Conservation (phyloP, 2,329 filamentous ascomycete species). For the Eutypella sp. region DNA sequence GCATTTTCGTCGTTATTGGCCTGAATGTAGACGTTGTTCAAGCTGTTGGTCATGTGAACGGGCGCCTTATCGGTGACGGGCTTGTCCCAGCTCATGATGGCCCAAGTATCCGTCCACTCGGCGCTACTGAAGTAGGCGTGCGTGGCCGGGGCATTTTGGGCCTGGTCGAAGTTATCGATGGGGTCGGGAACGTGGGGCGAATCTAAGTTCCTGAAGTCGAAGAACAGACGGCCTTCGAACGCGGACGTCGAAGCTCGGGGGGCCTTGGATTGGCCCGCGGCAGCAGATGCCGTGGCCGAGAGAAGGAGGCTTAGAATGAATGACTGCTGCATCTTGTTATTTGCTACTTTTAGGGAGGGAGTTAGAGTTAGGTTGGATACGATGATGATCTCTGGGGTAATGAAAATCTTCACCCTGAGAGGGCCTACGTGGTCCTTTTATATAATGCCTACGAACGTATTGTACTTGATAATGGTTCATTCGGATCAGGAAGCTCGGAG, state of each 20-base stretch:
- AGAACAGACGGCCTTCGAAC: conserved; percentile 41
- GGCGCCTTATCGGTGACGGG: conserved; percentile 25
- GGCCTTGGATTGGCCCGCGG: neutral
- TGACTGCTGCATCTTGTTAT: neutral
- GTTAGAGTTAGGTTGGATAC: neutral
- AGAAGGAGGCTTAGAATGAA: neutral
- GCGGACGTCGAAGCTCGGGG: conserved; percentile 1
- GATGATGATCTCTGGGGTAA: neutral
- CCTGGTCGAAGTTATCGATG: conserved; percentile 21
- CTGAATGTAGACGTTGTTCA: conserved; percentile 42
- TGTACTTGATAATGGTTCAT: too few relatives aligned
- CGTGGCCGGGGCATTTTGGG: conserved; percentile 21
- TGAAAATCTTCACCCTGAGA: too few relatives aligned
- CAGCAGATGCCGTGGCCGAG: neutral
- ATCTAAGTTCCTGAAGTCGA: conserved; percentile 42
- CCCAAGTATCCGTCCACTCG: conserved; percentile 26
- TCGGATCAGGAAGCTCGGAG: too few relatives aligned
- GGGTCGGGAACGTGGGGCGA: conserved; percentile 27
- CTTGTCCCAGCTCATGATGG: conserved; percentile 33
- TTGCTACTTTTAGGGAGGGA: too few relatives aligned
- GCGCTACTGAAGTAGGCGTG: conserved; percentile 25
- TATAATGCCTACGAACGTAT: too few relatives aligned
- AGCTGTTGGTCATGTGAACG: conserved; percentile 33
- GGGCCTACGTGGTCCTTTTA: too few relatives aligned
- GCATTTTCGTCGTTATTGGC: conserved; percentile 28